Evolutionary conservation across 2,329 filamentous ascomycete genomes (phyloP), one percentile per base, ranked within the genome.

Genomic region (Orbilia javanica): DNA sequence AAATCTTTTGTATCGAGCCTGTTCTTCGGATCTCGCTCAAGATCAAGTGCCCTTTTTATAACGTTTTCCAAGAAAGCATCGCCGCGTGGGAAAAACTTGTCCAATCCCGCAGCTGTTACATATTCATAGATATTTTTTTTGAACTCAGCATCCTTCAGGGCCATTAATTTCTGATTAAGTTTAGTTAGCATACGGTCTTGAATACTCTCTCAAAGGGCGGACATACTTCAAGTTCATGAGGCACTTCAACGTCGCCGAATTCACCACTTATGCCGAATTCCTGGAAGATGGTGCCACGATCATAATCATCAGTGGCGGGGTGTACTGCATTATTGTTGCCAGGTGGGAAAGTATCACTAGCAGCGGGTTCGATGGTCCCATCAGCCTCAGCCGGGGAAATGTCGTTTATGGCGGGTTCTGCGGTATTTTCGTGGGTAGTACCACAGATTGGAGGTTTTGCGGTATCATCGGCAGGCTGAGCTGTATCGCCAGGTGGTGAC

Each of bases 11-110:
- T 36, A 57, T 68, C 25, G 22, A 68, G 50, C 11, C 10, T 13
- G 50, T 68, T 57, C 10, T 57, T 25, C 25, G 50, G 65, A 22
- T 68, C 65, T 68, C 57, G 50, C 50, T 68, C 50, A 57, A 68
- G 50, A 8, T 46, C 15, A 15, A 68, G 65, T 22, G 65, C 65
- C 48, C 57, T 68, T 57, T 13, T 57, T 3, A 68, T 15, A 57
- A 68, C 65, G n/a, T 36, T 48, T 68, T 68, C n/a, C 25, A 68
- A 57, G 50, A 68, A 68, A 34, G 20, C 22, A 68, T 57, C 25
- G 48, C 25, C 50, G 34, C 34, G 65, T 57, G 50, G 65, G 50
- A 68, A 68, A 46, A 68, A 68, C 34, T 20, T 57, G 65, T 68
- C 22, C 22, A 68, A 50, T 0, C 20, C 31, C 22, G 65, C 8